Percentiles rank a stretch among this genome's conserved stretches.
Evolutionary conservation across 2,329 filamentous ascomycete species (phyloP).

Genomic region (Colletotrichum limetticola): DNA sequence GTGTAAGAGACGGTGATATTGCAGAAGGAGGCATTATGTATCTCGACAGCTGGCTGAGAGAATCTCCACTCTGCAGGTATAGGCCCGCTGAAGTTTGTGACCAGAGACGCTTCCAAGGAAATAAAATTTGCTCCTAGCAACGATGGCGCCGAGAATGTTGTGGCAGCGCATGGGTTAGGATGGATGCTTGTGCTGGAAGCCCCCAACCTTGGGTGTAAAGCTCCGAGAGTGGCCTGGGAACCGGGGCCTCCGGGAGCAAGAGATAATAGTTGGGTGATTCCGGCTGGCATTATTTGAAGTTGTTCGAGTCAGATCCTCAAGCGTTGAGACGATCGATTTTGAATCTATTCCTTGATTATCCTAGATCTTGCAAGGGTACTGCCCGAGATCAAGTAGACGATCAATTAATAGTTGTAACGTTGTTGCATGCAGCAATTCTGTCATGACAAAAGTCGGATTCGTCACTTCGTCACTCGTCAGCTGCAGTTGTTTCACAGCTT

Average conservation of each 20-base stretch:
- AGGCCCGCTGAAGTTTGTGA: conserved; percentile 6
- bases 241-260: not conserved
- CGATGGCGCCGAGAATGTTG: not conserved
- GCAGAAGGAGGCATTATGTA: conserved; percentile 37
- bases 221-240: not conserved
- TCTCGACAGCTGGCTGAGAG: not conserved
- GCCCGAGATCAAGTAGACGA: not conserved
- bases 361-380: not conserved
- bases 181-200: not conserved
- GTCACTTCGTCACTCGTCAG: not conserved
- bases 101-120: not conserved
- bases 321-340: not conserved
- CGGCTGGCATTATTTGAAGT: not conserved
- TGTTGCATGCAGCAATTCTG: not conserved
- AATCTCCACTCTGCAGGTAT: conserved; percentile 6
- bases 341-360: not conserved
- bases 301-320: not conserved
- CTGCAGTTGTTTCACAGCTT: not conserved
- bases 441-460: not conserved
- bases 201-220: not conserved
- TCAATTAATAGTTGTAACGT: not conserved
- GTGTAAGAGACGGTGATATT: conserved; percentile 42
- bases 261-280: not conserved
- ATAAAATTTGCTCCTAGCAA: conserved; percentile 8
- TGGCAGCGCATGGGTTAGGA: not conserved